phyloP scores from a whole-genome alignment of 2,329 filamentous ascomycete genomes.

The Venturia carpophila region DNA sequence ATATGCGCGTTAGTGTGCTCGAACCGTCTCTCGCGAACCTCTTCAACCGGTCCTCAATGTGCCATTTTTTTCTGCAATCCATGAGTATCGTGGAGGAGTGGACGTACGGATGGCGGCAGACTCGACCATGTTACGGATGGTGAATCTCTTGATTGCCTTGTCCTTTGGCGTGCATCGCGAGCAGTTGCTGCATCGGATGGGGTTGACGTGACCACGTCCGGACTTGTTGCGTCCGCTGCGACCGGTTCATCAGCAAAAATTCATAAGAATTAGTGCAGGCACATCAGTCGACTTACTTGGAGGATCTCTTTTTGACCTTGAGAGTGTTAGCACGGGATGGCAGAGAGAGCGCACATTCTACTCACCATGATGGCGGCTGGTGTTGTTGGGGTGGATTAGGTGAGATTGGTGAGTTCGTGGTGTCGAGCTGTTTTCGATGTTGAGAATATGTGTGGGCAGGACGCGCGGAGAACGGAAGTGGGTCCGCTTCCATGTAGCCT shows the following conservation, averaged over 20 bases:
- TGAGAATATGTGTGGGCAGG: neutral
- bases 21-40: neutral
- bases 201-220: slow-evolving; percentile 70
- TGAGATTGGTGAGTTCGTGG: neutral
- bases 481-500: neutral
- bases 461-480: neutral
- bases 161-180: slow-evolving; percentile 86
- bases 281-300: slow-evolving; percentile 46
- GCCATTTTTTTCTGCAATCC: neutral
- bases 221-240: slow-evolving; percentile 97
- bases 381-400: neutral
- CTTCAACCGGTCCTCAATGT: neutral
- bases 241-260: slow-evolving; percentile 27
- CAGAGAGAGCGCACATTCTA: neutral
- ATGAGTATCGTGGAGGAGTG: neutral
- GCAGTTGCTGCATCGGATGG: slow-evolving; percentile 89
- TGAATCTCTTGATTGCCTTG: slow-evolving; percentile 99
- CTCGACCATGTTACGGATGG: slow-evolving; percentile 99
- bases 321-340: slow-evolving; percentile 36
- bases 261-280: slow-evolving; percentile 4
- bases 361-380: slow-evolving; percentile 7
- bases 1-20: neutral
- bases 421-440: neutral
- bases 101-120: slow-evolving; percentile 97
- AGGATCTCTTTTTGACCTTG: slow-evolving; percentile 69